These are phyloP conservation scores for Talaromyces sp. DNA, from an alignment of 2,329 filamentous ascomycete genomes.

Conservation along the genomic window DNA sequence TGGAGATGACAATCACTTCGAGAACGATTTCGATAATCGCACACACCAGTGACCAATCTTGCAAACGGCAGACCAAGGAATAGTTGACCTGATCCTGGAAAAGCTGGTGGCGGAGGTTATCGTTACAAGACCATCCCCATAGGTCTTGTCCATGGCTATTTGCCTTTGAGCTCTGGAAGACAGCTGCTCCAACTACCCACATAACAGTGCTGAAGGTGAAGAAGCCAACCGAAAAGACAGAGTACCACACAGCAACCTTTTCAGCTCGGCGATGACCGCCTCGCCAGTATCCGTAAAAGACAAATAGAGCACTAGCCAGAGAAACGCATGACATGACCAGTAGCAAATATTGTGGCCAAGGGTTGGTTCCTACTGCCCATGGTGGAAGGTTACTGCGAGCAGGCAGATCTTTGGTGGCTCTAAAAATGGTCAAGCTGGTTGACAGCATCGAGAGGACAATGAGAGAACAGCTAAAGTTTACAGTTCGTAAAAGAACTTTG, in stretches of 20 bases:
- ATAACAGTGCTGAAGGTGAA: slow-evolving; percentile 91
- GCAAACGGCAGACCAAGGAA: slow-evolving; percentile 80
- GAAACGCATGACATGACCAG: slow-evolving; percentile 77
- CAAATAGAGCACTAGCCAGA: slow-evolving; percentile 70
- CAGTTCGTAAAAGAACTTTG: slow-evolving; percentile 89
- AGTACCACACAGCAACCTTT: slow-evolving; percentile 94
- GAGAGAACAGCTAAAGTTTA: slow-evolving; percentile 95
- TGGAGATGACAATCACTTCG: slow-evolving; percentile 82
- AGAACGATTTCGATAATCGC: slow-evolving; percentile 95
- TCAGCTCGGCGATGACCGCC: slow-evolving; percentile 86
- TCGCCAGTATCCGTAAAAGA: slow-evolving; percentile 83
- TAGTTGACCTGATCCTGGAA: slow-evolving; percentile 83
- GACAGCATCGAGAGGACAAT: slow-evolving; percentile 90
- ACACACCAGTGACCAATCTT: slow-evolving; percentile 92
- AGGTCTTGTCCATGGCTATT: slow-evolving; percentile 78
- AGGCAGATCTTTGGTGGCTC: slow-evolving; percentile 73
- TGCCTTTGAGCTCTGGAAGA: slow-evolving; percentile 75
- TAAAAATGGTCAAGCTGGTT: slow-evolving; percentile 88
- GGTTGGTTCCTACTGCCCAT: slow-evolving; percentile 75
- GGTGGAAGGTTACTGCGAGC: slow-evolving; percentile 75
- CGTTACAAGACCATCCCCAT: slow-evolving; percentile 97
- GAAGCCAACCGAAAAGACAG: slow-evolving; percentile 85
- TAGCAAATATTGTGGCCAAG: slow-evolving; percentile 87
- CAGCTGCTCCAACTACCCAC: slow-evolving; percentile 81
- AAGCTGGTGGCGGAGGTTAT: slow-evolving; percentile 75